A percentile compares a stretch with the other conserved stretches of the same genome.
phyloP scores from a whole-genome alignment of 768 basidiomycete species.

The Suillus variegatus region DNA sequence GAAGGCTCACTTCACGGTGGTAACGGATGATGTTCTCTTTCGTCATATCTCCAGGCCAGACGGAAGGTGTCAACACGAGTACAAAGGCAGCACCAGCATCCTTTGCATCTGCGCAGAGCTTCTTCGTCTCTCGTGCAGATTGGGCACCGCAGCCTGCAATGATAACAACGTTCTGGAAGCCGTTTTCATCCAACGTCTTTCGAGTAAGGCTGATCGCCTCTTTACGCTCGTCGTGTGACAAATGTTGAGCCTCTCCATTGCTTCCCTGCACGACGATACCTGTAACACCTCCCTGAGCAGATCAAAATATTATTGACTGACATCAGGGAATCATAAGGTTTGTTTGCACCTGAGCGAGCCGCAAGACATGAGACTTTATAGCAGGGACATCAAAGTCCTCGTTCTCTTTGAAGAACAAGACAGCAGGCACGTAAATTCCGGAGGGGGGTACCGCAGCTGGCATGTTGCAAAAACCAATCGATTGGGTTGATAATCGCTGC shows the following conservation, averaged over 20 bases:
- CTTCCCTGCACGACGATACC: slow-evolving; percentile 75
- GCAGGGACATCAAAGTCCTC: slow-evolving; percentile 71
- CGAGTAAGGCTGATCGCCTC: slow-evolving; percentile 64
- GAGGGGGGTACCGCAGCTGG: slow-evolving; percentile 49
- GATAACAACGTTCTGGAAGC: slow-evolving; percentile 65
- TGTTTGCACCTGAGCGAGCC: slow-evolving; percentile 64
- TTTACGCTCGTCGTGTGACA: slow-evolving; percentile 72
- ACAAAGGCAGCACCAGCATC: slow-evolving; percentile 83
- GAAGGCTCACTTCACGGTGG: slow-evolving; percentile 54
- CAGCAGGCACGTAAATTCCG: slow-evolving; percentile 78
- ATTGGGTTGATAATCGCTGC: neutral
- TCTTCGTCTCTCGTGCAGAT: slow-evolving; percentile 74
- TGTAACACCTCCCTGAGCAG: slow-evolving; percentile 62
- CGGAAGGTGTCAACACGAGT: slow-evolving; percentile 73
- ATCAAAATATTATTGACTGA: slow-evolving; percentile 8
- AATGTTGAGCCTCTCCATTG: slow-evolving; percentile 76
- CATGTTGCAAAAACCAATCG: slow-evolving; percentile 21
- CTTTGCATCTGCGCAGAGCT: slow-evolving; percentile 70
- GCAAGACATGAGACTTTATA: slow-evolving; percentile 68
- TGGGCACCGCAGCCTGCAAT: slow-evolving; percentile 86
- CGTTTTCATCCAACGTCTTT: slow-evolving; percentile 69
- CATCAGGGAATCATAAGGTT: neutral
- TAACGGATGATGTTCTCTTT: slow-evolving; percentile 63
- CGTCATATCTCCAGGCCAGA: slow-evolving; percentile 69
- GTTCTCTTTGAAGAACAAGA: slow-evolving; percentile 69